A percentile compares a stretch with the other conserved stretches of the same genome.
Evolutionary conservation across 73 alveolate genomes (phyloP).

Genomic region (Paramecium pentaurelia): DNA sequence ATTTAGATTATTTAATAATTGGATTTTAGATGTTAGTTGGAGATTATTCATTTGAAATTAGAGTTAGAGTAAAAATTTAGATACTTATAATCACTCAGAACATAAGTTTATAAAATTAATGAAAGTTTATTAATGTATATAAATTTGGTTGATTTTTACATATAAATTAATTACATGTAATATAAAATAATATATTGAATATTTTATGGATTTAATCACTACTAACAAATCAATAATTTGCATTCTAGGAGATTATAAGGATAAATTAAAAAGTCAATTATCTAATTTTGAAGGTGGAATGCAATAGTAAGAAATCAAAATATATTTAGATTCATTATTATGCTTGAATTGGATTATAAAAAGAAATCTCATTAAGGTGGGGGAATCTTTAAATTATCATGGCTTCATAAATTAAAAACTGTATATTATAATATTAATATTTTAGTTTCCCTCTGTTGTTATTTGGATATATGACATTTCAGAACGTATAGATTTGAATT

Average conservation of each 20-base stretch:
- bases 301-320: not conserved
- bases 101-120: too few relatives aligned
- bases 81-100: not conserved
- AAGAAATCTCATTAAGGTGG: not conserved
- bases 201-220: not conserved
- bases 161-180: not conserved
- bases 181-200: not conserved
- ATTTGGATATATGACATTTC: not conserved
- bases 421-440: not conserved
- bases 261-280: not conserved
- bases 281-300: not conserved
- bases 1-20: too few relatives aligned
- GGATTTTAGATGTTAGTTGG: too few relatives aligned
- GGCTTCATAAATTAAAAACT: conserved; percentile 29
- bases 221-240: not conserved
- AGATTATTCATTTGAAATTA: too few relatives aligned
- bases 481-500: not conserved
- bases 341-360: not conserved
- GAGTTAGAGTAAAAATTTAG: not conserved
- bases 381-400: conserved; percentile 19
- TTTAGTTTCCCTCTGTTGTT: conserved; percentile 22
- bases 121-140: not conserved
- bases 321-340: not conserved
- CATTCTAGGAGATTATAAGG: not conserved
- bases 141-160: not conserved